Percentiles rank a stretch among this genome's conserved stretches.
Evolutionary conservation across 306 rosid genomes (phyloP).

Genomic region (Malus fusca): DNA sequence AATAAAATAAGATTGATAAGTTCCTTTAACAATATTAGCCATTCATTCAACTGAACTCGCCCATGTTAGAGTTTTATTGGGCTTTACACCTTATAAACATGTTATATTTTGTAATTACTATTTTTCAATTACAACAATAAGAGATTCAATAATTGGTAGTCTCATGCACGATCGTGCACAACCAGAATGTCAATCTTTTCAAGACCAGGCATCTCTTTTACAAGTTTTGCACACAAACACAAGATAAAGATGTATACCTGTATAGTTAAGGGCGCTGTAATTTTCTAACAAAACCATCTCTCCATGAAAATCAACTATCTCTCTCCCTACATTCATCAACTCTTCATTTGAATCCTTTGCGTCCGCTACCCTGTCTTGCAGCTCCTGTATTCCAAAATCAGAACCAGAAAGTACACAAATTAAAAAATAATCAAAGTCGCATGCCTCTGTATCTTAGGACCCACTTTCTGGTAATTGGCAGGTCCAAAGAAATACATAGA

Average conservation of each 20-base stretch:
- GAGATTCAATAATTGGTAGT: background rate
- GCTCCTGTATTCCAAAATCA: slow-evolving; percentile 40
- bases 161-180: background rate
- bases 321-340: slow-evolving; percentile 57
- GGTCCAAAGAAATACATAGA: background rate
- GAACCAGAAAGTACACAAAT: background rate
- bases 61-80: background rate
- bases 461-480: background rate
- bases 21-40: background rate
- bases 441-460: background rate
- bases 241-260: slow-evolving; percentile 39
- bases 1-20: background rate
- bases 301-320: slow-evolving; percentile 83
- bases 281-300: slow-evolving; percentile 91
- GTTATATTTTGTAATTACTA: background rate
- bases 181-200: background rate
- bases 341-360: slow-evolving; percentile 51
- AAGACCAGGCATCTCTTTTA: background rate
- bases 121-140: background rate
- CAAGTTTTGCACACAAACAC: slow-evolving; percentile 18
- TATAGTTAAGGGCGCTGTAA: slow-evolving; percentile 62
- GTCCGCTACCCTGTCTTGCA: slow-evolving; percentile 52
- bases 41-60: background rate
- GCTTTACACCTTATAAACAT: background rate
- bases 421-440: background rate